Conservation (phyloP, 768 basidiomycete species). For the Leccinum olivaceopallidum region DNA sequence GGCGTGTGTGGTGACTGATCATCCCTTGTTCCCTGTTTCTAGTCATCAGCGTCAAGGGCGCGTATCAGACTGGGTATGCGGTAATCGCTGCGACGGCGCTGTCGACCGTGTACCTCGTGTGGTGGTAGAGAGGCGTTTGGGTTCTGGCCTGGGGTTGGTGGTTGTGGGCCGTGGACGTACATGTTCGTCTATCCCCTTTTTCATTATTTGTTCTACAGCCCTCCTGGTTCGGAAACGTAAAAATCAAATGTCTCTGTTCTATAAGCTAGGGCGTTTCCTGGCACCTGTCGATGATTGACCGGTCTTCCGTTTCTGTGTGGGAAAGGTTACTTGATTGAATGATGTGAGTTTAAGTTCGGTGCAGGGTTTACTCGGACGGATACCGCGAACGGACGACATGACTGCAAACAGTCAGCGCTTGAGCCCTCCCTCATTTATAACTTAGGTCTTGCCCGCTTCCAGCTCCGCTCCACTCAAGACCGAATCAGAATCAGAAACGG, state of each 20-base stretch:
- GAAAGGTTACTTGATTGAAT: not conserved
- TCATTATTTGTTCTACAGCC: not conserved
- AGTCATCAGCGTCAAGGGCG: conserved; percentile 83
- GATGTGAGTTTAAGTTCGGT: not conserved
- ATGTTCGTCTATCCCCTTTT: not conserved
- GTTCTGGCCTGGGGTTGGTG: conserved; percentile 24
- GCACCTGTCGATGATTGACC: not conserved
- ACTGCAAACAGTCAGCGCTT: too few species aligned
- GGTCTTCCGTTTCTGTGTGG: not conserved
- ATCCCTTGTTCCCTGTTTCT: not conserved
- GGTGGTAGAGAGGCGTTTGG: conserved; percentile 24
- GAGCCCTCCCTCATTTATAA: too few species aligned
- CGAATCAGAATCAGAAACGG: too few species aligned
- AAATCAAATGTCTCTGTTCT: not conserved
- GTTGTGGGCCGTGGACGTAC: not conserved
- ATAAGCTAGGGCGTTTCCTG: not conserved
- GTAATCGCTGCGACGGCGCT: conserved; percentile 80
- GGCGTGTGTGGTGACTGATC: not conserved
- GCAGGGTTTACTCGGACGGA: not conserved
- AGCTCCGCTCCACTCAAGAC: too few species aligned
- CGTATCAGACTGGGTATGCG: conserved; percentile 79
- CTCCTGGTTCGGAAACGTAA: not conserved
- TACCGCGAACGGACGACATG: too few species aligned
- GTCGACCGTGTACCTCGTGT: conserved; percentile 64
- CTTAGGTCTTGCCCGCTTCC: too few species aligned